A percentile compares a stretch with the other conserved stretches of the same genome.
Conservation (phyloP, 345 rosid genomes). For the Eutrema heterophyllum region DNA sequence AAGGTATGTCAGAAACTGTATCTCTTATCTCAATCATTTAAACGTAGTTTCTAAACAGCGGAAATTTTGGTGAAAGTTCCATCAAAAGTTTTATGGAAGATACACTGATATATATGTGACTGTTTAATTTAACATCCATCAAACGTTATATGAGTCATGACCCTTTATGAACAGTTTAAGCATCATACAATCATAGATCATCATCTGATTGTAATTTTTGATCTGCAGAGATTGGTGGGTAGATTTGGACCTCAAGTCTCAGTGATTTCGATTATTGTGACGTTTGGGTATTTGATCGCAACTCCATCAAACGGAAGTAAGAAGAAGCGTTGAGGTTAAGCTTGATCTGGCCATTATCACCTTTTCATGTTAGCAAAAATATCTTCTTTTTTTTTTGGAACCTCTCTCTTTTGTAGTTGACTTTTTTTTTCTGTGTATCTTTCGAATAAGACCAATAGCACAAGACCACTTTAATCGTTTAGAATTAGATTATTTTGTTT, state of each 20-base stretch:
- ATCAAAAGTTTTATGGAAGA: background rate
- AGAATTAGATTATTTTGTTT: no score
- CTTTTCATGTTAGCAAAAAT: background rate
- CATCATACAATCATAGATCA: background rate
- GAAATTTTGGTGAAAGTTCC: background rate
- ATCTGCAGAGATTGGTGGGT: slow-evolving; percentile 61
- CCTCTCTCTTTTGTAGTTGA: slow-evolving; percentile 3
- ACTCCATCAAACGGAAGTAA: slow-evolving; percentile 66
- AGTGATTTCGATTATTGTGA: slow-evolving; percentile 56
- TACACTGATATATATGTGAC: background rate
- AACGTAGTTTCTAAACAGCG: background rate
- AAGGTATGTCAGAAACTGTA: slow-evolving; percentile 45
- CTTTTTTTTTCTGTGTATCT: background rate
- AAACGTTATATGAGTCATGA: background rate
- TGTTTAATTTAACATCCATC: background rate
- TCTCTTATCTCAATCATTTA: background rate
- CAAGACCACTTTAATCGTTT: background rate
- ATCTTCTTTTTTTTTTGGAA: background rate
- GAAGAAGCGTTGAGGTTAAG: slow-evolving; percentile 57
- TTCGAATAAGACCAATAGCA: background rate
- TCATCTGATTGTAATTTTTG: background rate
- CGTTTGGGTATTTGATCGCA: slow-evolving; percentile 54
- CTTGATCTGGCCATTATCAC: background rate
- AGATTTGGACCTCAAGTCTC: slow-evolving; percentile 74
- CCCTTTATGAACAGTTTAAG: background rate